A percentile compares a stretch with the other conserved stretches of the same genome.
Evolutionary conservation across 805 yeast species (phyloP).

Genomic region (Priceomyces castillae): DNA sequence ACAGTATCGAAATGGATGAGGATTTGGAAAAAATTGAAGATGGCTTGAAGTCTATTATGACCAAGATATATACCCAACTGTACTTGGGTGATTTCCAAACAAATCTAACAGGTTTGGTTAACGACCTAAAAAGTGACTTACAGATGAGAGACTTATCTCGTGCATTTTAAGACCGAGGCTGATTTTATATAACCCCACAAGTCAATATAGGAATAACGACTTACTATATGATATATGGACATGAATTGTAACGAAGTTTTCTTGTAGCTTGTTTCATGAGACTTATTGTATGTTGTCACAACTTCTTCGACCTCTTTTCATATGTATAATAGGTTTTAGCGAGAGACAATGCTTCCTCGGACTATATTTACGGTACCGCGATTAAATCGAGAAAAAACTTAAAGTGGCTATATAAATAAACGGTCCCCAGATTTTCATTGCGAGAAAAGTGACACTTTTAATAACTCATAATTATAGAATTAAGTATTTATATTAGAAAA

Average conservation of each 20-base stretch:
- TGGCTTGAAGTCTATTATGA: slow-evolving; percentile 35
- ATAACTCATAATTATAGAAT: neutral
- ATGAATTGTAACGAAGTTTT: too few species aligned
- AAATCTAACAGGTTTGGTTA: slow-evolving; percentile 40
- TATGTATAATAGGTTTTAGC: neutral
- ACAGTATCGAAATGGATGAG: slow-evolving; percentile 20
- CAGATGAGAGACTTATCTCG: slow-evolving; percentile 44
- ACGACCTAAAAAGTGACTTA: slow-evolving; percentile 53
- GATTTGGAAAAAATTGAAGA: slow-evolving; percentile 27
- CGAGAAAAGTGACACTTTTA: neutral
- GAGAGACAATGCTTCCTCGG: neutral
- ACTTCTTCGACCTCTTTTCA: too few species aligned
- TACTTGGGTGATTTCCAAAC: slow-evolving; percentile 45
- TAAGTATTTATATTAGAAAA: slow-evolving; percentile 8
- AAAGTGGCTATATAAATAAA: slow-evolving; percentile 1
- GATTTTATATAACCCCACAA: slow-evolving; percentile 1
- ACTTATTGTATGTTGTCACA: too few species aligned
- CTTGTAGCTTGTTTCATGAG: too few species aligned
- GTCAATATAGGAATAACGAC: neutral
- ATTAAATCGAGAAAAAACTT: neutral
- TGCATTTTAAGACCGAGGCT: slow-evolving; percentile 8
- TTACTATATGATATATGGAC: too few species aligned
- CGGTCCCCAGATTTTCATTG: slow-evolving; percentile 9
- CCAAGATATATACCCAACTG: slow-evolving; percentile 36
- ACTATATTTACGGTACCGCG: neutral